These are phyloP conservation scores for Biscogniauxia sp. DNA, from an alignment of 2,329 filamentous ascomycete genomes.

Conservation along the genomic window DNA sequence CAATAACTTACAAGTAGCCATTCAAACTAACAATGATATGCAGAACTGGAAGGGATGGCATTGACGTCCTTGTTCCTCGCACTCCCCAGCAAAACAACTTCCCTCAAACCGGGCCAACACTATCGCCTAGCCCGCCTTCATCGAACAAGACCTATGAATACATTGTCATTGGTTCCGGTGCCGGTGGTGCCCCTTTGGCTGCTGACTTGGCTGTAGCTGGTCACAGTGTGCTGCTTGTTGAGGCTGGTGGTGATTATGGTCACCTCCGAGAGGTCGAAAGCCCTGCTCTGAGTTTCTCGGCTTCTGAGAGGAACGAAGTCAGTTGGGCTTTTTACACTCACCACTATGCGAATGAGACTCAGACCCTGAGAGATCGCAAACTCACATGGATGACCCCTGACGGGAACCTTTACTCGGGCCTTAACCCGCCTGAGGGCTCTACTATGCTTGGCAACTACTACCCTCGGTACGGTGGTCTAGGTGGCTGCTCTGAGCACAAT, in stretches of 20 bases:
- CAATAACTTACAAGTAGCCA: not conserved
- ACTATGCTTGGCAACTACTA: conserved; percentile 54
- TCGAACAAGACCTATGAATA: conserved; percentile 51
- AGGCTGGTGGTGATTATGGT: conserved; percentile 58
- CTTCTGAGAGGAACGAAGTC: conserved; percentile 54
- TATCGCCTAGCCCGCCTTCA: conserved; percentile 12
- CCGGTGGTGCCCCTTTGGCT: conserved; percentile 59
- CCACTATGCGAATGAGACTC: conserved; percentile 54
- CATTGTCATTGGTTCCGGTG: conserved; percentile 61
- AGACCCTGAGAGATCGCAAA: conserved; percentile 57
- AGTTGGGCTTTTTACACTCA: conserved; percentile 64
- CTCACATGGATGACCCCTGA: conserved; percentile 53
- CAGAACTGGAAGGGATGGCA: conserved; percentile 12
- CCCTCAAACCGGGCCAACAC: conserved; percentile 20
- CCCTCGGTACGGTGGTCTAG: conserved; percentile 51
- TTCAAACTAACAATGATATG: not conserved
- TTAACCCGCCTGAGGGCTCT: conserved; percentile 51
- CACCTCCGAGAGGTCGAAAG: conserved; percentile 49
- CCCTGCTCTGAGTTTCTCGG: conserved; percentile 51
- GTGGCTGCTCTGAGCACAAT: conserved; percentile 31
- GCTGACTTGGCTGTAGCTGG: conserved; percentile 60
- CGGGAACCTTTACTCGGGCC: conserved; percentile 51
- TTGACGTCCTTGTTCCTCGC: conserved; percentile 20
- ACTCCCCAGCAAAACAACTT: conserved; percentile 22
- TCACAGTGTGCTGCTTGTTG: conserved; percentile 55